A percentile compares a stretch with the other conserved stretches of the same genome.
phyloP scores from a whole-genome alignment of 768 basidiomycete genomes.

The Lactifluus volemus region DNA sequence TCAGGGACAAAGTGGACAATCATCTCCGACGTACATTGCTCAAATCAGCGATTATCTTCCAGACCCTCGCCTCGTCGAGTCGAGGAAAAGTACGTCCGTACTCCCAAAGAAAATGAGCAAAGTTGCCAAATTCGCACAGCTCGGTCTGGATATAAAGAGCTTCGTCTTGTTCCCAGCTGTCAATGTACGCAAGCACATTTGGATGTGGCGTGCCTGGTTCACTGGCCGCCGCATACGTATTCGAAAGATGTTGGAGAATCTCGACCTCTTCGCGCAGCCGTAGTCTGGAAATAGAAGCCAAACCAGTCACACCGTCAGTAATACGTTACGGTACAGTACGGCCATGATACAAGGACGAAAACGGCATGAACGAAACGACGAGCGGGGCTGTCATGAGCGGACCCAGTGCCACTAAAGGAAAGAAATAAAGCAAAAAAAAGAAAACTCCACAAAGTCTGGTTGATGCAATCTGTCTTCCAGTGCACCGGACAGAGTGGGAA shows the following conservation, averaged over 20 bases:
- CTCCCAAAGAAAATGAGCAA: slow-evolving; percentile 84
- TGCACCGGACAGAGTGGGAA: not conserved
- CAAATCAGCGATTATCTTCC: slow-evolving; percentile 92
- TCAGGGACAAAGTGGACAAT: slow-evolving; percentile 6
- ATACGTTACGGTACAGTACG: not conserved
- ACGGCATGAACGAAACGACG: not conserved
- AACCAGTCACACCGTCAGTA: not conserved
- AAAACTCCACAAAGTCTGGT: not conserved
- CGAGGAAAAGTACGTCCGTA: slow-evolving; percentile 78
- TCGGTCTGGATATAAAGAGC: slow-evolving; percentile 89
- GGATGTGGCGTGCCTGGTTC: slow-evolving; percentile 41
- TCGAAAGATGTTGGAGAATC: slow-evolving; percentile 68
- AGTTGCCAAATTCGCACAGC: slow-evolving; percentile 88
- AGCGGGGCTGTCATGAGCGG: not conserved
- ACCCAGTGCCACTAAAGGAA: not conserved
- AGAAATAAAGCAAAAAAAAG: not conserved
- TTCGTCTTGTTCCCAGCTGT: slow-evolving; percentile 94
- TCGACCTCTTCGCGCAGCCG: slow-evolving; percentile 94
- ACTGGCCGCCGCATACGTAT: slow-evolving; percentile 27
- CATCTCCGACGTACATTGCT: slow-evolving; percentile 56
- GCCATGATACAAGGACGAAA: not conserved
- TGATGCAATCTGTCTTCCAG: not conserved
- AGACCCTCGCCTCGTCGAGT: slow-evolving; percentile 86
- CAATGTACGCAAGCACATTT: slow-evolving; percentile 81
- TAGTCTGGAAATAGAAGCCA: slow-evolving; percentile 34